Base-by-base conservation (phyloP, 768 basidiomycete genomes). In the Pholiota molesta region DNA sequence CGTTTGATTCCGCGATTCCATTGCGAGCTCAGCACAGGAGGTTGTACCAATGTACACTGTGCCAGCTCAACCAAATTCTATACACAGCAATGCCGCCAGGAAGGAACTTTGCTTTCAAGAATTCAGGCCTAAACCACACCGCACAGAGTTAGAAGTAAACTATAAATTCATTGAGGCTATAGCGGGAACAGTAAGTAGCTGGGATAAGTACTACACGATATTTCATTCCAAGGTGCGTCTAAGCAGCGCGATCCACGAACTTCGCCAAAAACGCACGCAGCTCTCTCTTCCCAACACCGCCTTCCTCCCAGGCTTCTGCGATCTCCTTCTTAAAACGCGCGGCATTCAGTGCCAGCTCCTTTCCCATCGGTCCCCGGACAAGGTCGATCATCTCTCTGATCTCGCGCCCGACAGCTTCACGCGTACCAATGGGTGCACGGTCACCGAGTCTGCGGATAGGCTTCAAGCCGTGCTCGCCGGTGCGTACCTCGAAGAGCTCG, bases 401-500 rank as follows among this genome's bases (percentile, higher is more conserved):
- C 39, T 66, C 65, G n/a, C 28, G 21, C n/a, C 52, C 62, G 1
- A 67, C 62, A 9, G 66, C 66, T 21, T 58, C 66, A 3, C 56
- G 62, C 3, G 66, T 67, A 0, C 66, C 66, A 16, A 55, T 52
- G 3, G 63, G 55, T 6, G 51, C 37, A 13, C 59, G 52, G 2
- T 55, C 61, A 17, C 37, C 56, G 26, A 62, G 52, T 8, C 59
- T 44, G 5, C 52, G 47, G n/a, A 58, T 52, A 4, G 66, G 63
- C 52, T 63, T 67, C 42, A 61, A 16, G 17, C 61, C 63, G 19
- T 62, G 39, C 28, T 54, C 33, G 8, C 66, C 66, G 1, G 61
- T 65, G 9, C 66, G 62, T n/a, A 67, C 62, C 33, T 67, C 63
- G 17, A 62, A 16, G 23, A 67, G 54, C 14, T 67, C 66, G 39